phyloP scores from a whole-genome alignment of 108 stramenopile species.

The Nannochloropsis salina region DNA sequence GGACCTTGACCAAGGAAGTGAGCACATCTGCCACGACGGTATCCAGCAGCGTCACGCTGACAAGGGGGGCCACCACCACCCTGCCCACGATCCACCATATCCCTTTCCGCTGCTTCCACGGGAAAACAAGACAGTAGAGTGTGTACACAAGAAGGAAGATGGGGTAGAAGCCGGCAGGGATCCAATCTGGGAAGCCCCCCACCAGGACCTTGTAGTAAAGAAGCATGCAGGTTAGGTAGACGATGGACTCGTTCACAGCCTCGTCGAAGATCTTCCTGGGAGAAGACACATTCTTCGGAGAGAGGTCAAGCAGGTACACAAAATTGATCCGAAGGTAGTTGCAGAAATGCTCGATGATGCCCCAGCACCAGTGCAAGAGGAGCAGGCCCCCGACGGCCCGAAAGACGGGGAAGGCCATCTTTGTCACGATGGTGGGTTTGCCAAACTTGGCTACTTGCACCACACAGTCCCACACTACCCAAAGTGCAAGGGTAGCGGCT shows the following conservation, averaged over 20 bases:
- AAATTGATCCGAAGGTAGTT: conserved; percentile 67
- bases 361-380: conserved; percentile 80
- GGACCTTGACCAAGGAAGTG: conserved; percentile 75
- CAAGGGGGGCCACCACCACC: conserved; percentile 64
- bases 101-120: conserved; percentile 61
- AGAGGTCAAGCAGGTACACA: conserved; percentile 45
- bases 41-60: conserved; percentile 67
- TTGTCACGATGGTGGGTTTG: conserved; percentile 64
- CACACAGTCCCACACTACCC: conserved; percentile 36
- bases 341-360: conserved; percentile 18
- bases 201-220: conserved; percentile 27
- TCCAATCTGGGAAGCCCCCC: conserved; percentile 60
- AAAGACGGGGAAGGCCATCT: conserved; percentile 85
- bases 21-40: conserved; percentile 57
- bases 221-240: conserved; percentile 21
- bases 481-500: conserved; percentile 68
- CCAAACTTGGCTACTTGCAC: conserved; percentile 10
- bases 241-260: conserved; percentile 21
- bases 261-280: conserved; percentile 22
- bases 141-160: conserved; percentile 65
- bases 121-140: conserved; percentile 63
- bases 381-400: conserved; percentile 75
- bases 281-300: conserved; percentile 23
- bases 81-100: conserved; percentile 68
- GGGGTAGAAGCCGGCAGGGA: conserved; percentile 73